Conservation (phyloP, 2,329 filamentous ascomycete genomes). For the Dactylellina parvicollis region DNA sequence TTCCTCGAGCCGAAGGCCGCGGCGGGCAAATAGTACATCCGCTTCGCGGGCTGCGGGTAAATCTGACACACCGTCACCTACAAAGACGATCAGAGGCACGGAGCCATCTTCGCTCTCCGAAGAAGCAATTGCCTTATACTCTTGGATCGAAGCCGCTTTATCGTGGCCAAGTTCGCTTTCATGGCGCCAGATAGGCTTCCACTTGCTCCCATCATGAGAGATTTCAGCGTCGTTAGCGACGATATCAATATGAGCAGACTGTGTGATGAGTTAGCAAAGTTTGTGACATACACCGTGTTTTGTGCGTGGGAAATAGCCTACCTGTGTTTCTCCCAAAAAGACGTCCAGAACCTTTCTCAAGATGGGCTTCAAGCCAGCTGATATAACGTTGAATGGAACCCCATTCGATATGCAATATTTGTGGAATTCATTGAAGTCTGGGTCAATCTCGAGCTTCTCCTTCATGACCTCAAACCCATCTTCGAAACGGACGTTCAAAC, state of each 20-base stretch:
- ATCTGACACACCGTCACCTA: conserved; percentile 75
- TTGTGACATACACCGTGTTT: background rate
- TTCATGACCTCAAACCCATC: conserved; percentile 74
- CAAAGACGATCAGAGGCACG: conserved; percentile 74
- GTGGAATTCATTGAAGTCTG: conserved; percentile 72
- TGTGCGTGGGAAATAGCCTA: conserved; percentile 18
- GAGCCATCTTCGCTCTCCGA: conserved; percentile 69
- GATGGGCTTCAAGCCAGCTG: conserved; percentile 73
- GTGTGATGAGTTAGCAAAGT: conserved; percentile 7
- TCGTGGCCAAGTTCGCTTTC: conserved; percentile 74
- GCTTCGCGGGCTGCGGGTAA: conserved; percentile 73
- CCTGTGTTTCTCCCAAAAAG: conserved; percentile 71
- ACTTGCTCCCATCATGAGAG: conserved; percentile 68
- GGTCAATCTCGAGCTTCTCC: conserved; percentile 71
- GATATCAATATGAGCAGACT: conserved; percentile 71
- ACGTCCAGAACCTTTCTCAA: conserved; percentile 71
- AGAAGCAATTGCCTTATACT: conserved; percentile 68
- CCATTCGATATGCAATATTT: conserved; percentile 71
- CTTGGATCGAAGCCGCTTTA: conserved; percentile 72
- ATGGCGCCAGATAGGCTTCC: conserved; percentile 75
- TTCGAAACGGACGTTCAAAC: conserved; percentile 73
- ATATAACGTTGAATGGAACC: conserved; percentile 76
- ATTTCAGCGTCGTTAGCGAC: conserved; percentile 75
- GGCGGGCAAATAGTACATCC: conserved; percentile 74
- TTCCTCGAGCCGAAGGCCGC: conserved; percentile 72